phyloP scores from a whole-genome alignment of 2,329 filamentous ascomycete genomes.

The Helotiales sp. region DNA sequence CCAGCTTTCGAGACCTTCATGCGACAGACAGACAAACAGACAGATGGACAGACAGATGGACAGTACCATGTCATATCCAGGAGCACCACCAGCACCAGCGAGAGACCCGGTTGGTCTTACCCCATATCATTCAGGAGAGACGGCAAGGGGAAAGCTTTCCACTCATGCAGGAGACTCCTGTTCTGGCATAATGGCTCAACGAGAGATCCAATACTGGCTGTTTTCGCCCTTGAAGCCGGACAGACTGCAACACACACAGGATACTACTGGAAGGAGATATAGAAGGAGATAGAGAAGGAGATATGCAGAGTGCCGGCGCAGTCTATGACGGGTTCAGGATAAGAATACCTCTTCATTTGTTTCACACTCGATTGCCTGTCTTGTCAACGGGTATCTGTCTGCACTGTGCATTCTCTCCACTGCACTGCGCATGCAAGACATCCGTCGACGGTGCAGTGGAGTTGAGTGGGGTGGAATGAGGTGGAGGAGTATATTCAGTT shows the following conservation, averaged over 20 bases:
- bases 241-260: conserved; percentile 36
- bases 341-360: conserved; percentile 26
- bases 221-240: conserved; percentile 20
- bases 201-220: conserved; percentile 36
- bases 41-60: not conserved
- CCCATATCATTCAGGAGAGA: conserved; percentile 34
- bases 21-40: conserved; percentile 19
- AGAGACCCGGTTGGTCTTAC: conserved; percentile 37
- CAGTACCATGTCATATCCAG: too few species aligned
- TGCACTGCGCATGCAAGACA: conserved; percentile 8
- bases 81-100: conserved; percentile 6
- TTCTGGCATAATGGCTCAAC: conserved; percentile 34
- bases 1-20: conserved; percentile 18
- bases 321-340: conserved; percentile 19
- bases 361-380: conserved; percentile 28
- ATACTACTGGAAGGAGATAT: conserved; percentile 24
- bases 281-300: conserved; percentile 25
- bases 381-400: not conserved
- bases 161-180: conserved; percentile 43
- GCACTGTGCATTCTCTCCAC: not conserved
- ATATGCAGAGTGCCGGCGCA: conserved; percentile 19
- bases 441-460: not conserved
- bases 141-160: conserved; percentile 30
- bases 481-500: not conserved
- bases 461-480: not conserved